Conservation (phyloP, 768 basidiomycete species). For the Candolleomyces eurysporus region DNA sequence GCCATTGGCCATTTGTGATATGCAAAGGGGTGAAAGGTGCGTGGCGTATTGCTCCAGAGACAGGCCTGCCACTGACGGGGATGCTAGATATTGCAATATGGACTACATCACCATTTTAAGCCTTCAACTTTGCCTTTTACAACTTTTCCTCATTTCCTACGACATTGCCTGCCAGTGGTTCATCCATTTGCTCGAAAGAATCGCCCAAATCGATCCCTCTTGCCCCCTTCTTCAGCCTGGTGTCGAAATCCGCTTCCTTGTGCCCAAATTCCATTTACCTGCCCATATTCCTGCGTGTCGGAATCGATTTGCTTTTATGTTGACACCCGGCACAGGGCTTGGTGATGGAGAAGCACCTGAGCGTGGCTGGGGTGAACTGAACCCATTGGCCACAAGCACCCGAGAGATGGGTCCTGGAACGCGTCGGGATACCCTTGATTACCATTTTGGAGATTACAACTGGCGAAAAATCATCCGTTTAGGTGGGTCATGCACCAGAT, state of each 20-base stretch:
- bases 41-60: no score
- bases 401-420: slow-evolving; percentile 36
- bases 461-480: slow-evolving; percentile 25
- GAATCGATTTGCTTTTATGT: slow-evolving; percentile 22
- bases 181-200: slow-evolving; percentile 2
- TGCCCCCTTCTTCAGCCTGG: background rate
- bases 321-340: slow-evolving; percentile 20
- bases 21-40: slow-evolving; percentile 36
- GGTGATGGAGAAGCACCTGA: slow-evolving; percentile 37
- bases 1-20: slow-evolving; percentile 25
- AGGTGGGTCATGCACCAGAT: slow-evolving; percentile 3
- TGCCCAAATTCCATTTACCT: slow-evolving; percentile 28
- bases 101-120: slow-evolving; percentile 21
- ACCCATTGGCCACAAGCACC: slow-evolving; percentile 26
- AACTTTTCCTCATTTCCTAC: slow-evolving; percentile 22
- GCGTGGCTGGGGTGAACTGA: slow-evolving; percentile 27
- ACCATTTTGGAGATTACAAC: slow-evolving; percentile 26
- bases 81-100: no score
- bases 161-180: slow-evolving; percentile 29
- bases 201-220: slow-evolving; percentile 1
- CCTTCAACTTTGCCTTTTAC: background rate
- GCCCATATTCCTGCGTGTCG: slow-evolving; percentile 23
- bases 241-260: background rate
- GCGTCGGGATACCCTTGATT: slow-evolving; percentile 22
- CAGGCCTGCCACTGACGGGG: no score